Percentiles rank a stretch among this genome's conserved stretches.
Evolutionary conservation across 441 rosid species (phyloP).

Genomic region (Flueggea neowawraea): DNA sequence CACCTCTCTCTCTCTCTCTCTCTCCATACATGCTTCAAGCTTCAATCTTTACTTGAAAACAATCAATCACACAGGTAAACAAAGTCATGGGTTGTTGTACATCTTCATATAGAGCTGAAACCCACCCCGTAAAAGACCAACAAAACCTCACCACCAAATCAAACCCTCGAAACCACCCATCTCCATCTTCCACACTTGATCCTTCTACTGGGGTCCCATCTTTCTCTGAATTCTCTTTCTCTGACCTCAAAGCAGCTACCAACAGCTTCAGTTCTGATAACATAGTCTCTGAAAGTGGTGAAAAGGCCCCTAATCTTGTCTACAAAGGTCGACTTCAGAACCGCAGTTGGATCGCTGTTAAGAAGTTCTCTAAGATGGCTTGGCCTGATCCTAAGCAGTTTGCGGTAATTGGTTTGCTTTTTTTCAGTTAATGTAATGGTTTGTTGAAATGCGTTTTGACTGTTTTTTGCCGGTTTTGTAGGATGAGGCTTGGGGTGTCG

Average conservation of each 20-base stretch:
- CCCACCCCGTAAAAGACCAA: conserved; percentile 37
- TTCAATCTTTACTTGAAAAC: conserved; percentile 4
- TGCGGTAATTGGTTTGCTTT: conserved; percentile 36
- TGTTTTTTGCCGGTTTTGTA: conserved; percentile 14
- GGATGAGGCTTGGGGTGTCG: conserved; percentile 84
- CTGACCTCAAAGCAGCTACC: conserved; percentile 80
- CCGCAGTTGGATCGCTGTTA: conserved; percentile 84
- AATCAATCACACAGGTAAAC: neutral
- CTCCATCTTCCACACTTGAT: conserved; percentile 21
- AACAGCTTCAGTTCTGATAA: conserved; percentile 71
- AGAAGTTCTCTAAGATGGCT: conserved; percentile 83
- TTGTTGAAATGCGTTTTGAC: conserved; percentile 10
- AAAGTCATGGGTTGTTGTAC: conserved; percentile 77
- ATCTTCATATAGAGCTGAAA: conserved; percentile 45
- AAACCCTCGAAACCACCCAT: conserved; percentile 16
- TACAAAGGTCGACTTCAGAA: conserved; percentile 74
- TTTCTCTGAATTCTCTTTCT: conserved; percentile 68
- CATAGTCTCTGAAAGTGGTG: conserved; percentile 86
- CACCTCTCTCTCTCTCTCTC: neutral
- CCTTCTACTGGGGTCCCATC: conserved; percentile 38
- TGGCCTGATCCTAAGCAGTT: conserved; percentile 97
- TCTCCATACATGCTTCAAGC: conserved; percentile 4
- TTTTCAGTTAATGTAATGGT: conserved; percentile 4
- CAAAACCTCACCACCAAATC: conserved; percentile 5
- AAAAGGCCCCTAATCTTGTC: conserved; percentile 81